Conservation (phyloP, 140 eudicot genomes). For the Oenanthe javanica region DNA sequence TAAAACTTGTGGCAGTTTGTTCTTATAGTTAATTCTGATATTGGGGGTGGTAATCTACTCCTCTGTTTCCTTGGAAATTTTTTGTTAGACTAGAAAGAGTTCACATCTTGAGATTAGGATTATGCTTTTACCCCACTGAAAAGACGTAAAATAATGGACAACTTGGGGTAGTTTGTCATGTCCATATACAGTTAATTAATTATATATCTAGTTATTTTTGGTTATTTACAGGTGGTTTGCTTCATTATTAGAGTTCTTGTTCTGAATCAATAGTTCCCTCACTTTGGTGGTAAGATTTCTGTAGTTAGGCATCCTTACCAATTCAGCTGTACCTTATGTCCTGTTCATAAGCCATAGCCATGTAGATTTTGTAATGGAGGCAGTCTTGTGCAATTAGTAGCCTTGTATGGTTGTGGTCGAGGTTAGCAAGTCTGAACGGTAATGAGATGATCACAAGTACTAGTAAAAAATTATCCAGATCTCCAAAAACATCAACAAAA, state of each 20-base stretch:
- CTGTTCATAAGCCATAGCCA: no score
- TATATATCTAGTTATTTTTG: background rate
- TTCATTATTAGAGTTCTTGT: background rate
- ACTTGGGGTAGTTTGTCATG: conserved; percentile 16
- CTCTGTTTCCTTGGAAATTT: conserved; percentile 17
- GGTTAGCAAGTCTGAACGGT: no score
- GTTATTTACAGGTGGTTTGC: background rate
- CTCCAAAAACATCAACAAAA: no score
- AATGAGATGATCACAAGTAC: no score
- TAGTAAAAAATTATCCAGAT: no score
- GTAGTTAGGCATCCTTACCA: background rate
- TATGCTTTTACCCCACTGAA: conserved; percentile 1
- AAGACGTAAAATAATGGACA: conserved; percentile 21
- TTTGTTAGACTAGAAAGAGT: conserved; percentile 23
- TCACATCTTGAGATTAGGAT: conserved; percentile 5
- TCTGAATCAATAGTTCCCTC: background rate
- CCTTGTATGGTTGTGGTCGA: no score
- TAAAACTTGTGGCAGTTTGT: conserved; percentile 15
- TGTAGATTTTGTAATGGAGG: no score
- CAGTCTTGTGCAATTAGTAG: no score
- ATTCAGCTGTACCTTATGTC: background rate
- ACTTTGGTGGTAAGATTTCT: background rate
- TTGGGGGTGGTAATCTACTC: conserved; percentile 5
- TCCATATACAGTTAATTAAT: background rate
- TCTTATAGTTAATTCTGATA: conserved; percentile 18